Conservation (phyloP, 495 filamentous ascomycete species). For the Penicillium roqueforti region DNA sequence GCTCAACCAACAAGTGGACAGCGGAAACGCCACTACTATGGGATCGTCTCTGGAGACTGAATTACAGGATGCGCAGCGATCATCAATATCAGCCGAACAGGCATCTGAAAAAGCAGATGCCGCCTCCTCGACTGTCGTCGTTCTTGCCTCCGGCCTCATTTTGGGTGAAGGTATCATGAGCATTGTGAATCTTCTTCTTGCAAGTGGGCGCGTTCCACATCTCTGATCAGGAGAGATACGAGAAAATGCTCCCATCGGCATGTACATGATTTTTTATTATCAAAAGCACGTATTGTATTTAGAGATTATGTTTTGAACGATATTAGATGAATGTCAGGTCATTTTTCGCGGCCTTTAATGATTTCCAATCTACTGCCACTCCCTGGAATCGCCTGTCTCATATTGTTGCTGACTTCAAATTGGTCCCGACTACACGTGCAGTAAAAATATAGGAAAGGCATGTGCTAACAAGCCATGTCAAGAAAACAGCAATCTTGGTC, state of each 20-base stretch:
- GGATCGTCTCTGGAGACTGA: not conserved
- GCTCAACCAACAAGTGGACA: not conserved
- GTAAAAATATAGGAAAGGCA: not conserved
- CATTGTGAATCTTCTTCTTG: constrained; percentile 82
- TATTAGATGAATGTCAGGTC: not conserved
- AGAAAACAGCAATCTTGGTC: too few species aligned
- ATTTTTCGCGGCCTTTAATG: not conserved
- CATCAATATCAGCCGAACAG: constrained; percentile 21
- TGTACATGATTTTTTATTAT: not conserved
- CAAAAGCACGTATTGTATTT: not conserved
- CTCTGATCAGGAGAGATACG: constrained; percentile 36
- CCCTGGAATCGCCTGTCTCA: not conserved
- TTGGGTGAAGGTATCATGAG: constrained; percentile 92
- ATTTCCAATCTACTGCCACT: not conserved
- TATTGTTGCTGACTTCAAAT: not conserved
- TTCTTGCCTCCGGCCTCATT: constrained; percentile 74
- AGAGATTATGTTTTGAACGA: not conserved
- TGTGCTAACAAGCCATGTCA: not conserved
- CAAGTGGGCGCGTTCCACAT: constrained; percentile 76
- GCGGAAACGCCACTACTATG: not conserved
- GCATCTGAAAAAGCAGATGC: constrained; percentile 36
- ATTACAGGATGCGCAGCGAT: not conserved
- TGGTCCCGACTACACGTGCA: not conserved
- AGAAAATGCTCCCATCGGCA: not conserved
- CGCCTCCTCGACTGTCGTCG: constrained; percentile 53